Evolutionary conservation across 805 yeast species (phyloP), one percentile per base, ranked within the genome.

Genomic region (Lachancea kluyveri): DNA sequence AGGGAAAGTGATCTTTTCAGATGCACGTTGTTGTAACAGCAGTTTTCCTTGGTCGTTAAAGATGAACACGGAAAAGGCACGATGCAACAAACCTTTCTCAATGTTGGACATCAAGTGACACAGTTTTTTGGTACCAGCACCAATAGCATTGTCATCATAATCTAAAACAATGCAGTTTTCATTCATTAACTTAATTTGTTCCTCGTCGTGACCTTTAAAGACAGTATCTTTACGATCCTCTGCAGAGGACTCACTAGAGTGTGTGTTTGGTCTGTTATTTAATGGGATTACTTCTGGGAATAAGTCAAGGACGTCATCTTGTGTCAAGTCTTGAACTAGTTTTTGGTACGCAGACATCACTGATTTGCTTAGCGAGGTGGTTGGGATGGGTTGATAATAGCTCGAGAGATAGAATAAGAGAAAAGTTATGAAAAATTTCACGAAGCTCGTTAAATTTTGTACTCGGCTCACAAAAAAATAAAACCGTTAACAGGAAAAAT

Each of bases 1-100:
- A 1, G 97, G 94, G 60, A 92, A 92, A 1, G 99, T 92, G 63
- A 92, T 92, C 59, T 92, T 92, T 57, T 92, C 97, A 30, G 78
- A 77, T 0, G 99, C 97, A 48, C 99, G 77, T 64, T 90, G 96
- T 64, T 92, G 99, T 45, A 92, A 67, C 37, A 92, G 68, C 40
- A 92, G 69, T 59, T 81, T 70, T 37, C 77, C 77, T 26, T 83
- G 74, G 14, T 72, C 73, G 57, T 87, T 80, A 66, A 92, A 92
- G 33, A 90, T 62, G 49, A 92, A 92, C n/a, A 88, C 96, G 16
- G 95, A 84, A 55, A 92, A 92, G 0, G 97, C 97, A 46, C 99
- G 74, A 62, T 92, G 99, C 38, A 92, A 67, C 29, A 92, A 67
- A 4, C 98, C 98, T 40, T 66, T 63, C 31, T 87, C 68, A 50